These are phyloP conservation scores for Hirsutella thompsonii DNA, from an alignment of 2,329 filamentous ascomycete genomes.

Conservation along the genomic window DNA sequence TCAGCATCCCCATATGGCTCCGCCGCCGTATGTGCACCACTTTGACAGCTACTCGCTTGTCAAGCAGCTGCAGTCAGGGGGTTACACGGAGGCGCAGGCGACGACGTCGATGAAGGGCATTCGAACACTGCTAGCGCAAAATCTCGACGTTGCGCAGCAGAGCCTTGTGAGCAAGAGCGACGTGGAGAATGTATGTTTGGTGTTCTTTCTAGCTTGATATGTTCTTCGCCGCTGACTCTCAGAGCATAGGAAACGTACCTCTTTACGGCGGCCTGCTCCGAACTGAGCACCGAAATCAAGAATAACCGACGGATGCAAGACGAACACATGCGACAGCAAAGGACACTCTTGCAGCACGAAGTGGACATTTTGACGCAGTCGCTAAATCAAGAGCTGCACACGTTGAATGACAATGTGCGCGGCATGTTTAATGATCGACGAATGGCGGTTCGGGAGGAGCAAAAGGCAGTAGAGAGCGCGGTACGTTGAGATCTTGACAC, in stretches of 20 bases:
- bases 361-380: slow-evolving; percentile 84
- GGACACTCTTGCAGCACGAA: slow-evolving; percentile 82
- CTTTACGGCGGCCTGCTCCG: slow-evolving; percentile 85
- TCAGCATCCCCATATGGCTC: slow-evolving; percentile 53
- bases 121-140: slow-evolving; percentile 59
- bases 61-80: slow-evolving; percentile 60
- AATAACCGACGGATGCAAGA: slow-evolving; percentile 65
- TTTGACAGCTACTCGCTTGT: slow-evolving; percentile 93
- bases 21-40: slow-evolving; percentile 80
- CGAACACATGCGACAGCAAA: slow-evolving; percentile 70
- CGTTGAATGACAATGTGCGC: slow-evolving; percentile 80
- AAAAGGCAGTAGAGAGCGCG: slow-evolving; percentile 70
- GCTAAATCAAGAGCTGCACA: slow-evolving; percentile 69
- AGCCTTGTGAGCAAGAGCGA: slow-evolving; percentile 81
- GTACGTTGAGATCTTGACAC: slow-evolving; percentile 28
- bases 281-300: slow-evolving; percentile 76
- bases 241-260: slow-evolving; percentile 62
- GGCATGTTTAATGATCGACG: slow-evolving; percentile 94
- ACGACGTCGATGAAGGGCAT: slow-evolving; percentile 89
- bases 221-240: no score
- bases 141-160: slow-evolving; percentile 68
- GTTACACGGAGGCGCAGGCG: slow-evolving; percentile 63
- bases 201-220: no score
- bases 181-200: slow-evolving; percentile 56
- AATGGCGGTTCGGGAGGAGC: slow-evolving; percentile 81